Evolutionary conservation across 2,329 filamentous ascomycete species (phyloP), one percentile per base, ranked within the genome.

Genomic region (Cytospora mali): DNA sequence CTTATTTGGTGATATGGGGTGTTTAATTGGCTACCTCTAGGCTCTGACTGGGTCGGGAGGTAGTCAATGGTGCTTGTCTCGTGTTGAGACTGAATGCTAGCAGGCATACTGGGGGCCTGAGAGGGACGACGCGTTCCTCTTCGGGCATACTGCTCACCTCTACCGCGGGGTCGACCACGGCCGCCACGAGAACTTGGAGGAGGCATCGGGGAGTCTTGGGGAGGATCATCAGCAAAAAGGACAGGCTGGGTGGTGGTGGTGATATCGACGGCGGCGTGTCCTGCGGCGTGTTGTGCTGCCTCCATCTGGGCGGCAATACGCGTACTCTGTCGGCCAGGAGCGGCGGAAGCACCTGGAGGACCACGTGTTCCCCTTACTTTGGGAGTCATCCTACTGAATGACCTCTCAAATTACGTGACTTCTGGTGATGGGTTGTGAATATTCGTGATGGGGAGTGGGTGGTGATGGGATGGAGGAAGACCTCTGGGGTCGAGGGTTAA

Each of bases 311-410:
- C 57, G 31, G 61, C 61, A 55, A 65, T 54, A 62, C 64, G 64
- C 53, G 64, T 61, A 35, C 64, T 65, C 27, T 62, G 58, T 35
- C 64, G 56, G 33, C 61, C 57, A 33, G 55, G 55, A 42, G 61
- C 35, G 29, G 48, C 51, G 13, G 63, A 29, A 31, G 52, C 39
- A 42, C 58, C 59, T 23, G 53, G 25, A 13, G 28, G 46, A 48
- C 60, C 48, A 50, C 64, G 64, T 28, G 55, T 52, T 21, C 56
- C 64, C 27, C 53, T 57, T 25, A 50, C 42, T 25, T 39, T 42
- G 23, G 64, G 64, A 58, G 64, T 42, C 64, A 65, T 65, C 25
- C 16, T 63, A 23, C 53, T 52, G 35, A 51, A 25, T 29, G 21
- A 10, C 39, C 25, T 28, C 29, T 23, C 18, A 55, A 48, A 21